Evolutionary conservation across 208 protist genomes (phyloP), one percentile per base, ranked within the genome.

Genomic region (Naegleria gruberi): DNA sequence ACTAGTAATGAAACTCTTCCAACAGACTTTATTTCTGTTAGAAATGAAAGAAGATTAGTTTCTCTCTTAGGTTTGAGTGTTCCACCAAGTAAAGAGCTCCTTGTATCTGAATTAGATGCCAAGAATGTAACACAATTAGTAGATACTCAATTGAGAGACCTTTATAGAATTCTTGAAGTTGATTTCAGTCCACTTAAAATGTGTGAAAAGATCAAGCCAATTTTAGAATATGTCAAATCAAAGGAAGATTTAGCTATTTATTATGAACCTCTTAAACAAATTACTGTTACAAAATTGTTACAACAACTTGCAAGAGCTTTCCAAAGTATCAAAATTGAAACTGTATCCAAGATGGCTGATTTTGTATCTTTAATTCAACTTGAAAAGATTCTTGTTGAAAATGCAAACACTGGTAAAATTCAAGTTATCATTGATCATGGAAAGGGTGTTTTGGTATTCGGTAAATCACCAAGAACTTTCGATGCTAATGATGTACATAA

Each of bases 91-190:
- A 89, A 91, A 42, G 34, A 91, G 51, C 30, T 42, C 12, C 85
- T 93, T 15, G 87, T 93, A 26, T 46, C 65, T 17, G 90, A 93
- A 73, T 44, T 93, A 19, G 47, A 51, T 7, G 44, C 51, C 7
- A 89, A 90, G 40, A 43, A 85, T 43, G 88, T 93, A 34, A 89
- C 51, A 26, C n/a, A 41, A 40, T 43, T 73, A 19, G 88, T 90
- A 23, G 37, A 90, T 46, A 34, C 92, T 74, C 90, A 93, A 83
- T 73, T 93, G n/a, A 83, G 55, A 30, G 84, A 82, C 44, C 19
- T 93, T 17, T 93, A 93, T 83, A 89, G 92, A 46, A 90, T 92
- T 34, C 45, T 91, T n/a, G 91, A 93, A 81, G 90, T 91, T 47
- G 92, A 81, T 57, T 90, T 93, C 30, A 41, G 93, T 37, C 91